Conservation (phyloP, 371 early-diverging fungal species). For the Funneliformis caledonium region DNA sequence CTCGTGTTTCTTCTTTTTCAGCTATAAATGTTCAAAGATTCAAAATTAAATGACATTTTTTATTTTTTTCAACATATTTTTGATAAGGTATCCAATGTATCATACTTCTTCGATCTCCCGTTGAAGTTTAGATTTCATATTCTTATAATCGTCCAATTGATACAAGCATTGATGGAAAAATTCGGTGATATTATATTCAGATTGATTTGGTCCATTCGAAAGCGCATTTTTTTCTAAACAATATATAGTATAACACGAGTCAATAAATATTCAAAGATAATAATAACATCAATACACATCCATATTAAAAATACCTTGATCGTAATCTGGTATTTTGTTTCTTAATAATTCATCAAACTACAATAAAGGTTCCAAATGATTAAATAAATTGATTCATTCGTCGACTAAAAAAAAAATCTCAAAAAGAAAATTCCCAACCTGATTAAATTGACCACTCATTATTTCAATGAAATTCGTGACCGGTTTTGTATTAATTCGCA, state of each 20-base stretch:
- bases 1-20: not conserved
- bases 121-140: not conserved
- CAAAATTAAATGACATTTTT: not conserved
- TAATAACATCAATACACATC: not conserved
- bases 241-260: not conserved
- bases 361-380: not conserved
- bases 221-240: constrained; percentile 2
- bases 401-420: too few relatives aligned
- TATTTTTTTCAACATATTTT: not conserved
- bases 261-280: not conserved
- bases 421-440: not conserved
- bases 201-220: constrained; percentile 8
- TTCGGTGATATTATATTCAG: not conserved
- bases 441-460: constrained; percentile 9
- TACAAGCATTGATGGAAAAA: constrained; percentile 28
- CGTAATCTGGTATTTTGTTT: not conserved
- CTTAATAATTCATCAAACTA: constrained; percentile 12
- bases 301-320: not conserved
- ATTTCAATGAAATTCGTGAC: constrained; percentile 42
- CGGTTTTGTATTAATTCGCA: constrained; percentile 54
- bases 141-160: constrained; percentile 1
- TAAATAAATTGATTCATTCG: not conserved
- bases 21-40: not conserved
- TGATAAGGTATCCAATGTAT: too few relatives aligned
- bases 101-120: constrained; percentile 11